These are phyloP conservation scores for Arthrobotrys entomopaga DNA, from an alignment of 2,329 filamentous ascomycete genomes.

Conservation along the genomic window DNA sequence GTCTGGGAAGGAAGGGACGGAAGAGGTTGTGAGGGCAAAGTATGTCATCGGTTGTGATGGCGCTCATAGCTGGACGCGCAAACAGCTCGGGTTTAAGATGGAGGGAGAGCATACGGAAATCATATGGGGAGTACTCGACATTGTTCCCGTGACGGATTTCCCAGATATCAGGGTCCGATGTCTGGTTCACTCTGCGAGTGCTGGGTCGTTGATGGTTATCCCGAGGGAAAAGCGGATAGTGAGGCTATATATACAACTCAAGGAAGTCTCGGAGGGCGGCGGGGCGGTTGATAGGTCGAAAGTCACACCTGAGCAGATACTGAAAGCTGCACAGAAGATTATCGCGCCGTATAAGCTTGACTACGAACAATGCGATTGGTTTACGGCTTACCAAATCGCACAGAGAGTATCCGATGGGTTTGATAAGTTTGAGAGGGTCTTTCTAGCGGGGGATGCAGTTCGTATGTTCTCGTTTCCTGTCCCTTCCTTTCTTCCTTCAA, in stretches of 20 bases:
- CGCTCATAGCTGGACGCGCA: conserved; percentile 73
- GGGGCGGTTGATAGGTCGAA: conserved; percentile 69
- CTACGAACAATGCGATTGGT: conserved; percentile 74
- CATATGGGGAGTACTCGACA: conserved; percentile 67
- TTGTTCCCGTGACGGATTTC: conserved; percentile 69
- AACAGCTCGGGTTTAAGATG: conserved; percentile 69
- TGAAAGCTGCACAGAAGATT: conserved; percentile 72
- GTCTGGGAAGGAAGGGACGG: conserved; percentile 60
- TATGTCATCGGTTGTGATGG: conserved; percentile 77
- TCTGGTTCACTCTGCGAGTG: conserved; percentile 67
- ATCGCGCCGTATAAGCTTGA: conserved; percentile 74
- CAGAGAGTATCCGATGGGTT: conserved; percentile 72
- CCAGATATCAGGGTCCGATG: conserved; percentile 59
- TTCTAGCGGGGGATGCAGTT: conserved; percentile 76
- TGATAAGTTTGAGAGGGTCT: conserved; percentile 68
- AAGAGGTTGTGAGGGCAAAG: conserved; percentile 67
- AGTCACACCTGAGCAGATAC: conserved; percentile 73
- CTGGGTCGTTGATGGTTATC: conserved; percentile 73
- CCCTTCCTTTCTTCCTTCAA: background rate
- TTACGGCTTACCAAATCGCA: conserved; percentile 75
- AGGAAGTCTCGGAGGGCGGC: conserved; percentile 64
- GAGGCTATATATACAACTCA: conserved; percentile 74
- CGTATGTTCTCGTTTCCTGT: conserved; percentile 64
- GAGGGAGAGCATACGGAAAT: conserved; percentile 69
- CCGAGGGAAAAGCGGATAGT: conserved; percentile 73